Base-by-base conservation (phyloP, 306 rosid species). In the Quillaja saponaria region DNA sequence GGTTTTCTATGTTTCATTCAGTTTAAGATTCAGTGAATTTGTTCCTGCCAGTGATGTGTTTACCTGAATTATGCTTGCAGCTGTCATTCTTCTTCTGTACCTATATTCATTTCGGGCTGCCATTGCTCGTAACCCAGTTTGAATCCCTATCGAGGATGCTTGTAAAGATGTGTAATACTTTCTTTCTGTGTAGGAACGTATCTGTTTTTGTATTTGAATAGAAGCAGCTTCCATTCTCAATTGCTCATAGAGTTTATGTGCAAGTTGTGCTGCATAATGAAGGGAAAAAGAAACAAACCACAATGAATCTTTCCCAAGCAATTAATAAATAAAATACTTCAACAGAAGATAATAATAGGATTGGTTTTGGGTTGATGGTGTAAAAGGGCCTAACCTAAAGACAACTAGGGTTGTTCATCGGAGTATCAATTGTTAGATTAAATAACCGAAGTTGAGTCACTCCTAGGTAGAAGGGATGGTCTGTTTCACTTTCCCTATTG, bases 181-280 rank as follows among this genome's bases (percentile, higher is more conserved):
- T 73, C 87, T 80, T 61, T 79, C 84, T 18, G 64, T 61, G 50
- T 81, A 81, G 34, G 85, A 76, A 1, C 90, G 90, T 14, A 54
- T 83, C 58, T 85, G 83, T 63, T 88, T 88, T 79, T 88, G 96
- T 73, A 88, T 81, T 55, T 85, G 71, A 66, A 81, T 71, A 41
- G 95, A 79, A 70, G 96, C 96, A 55, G 94, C 84, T 83, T 83
- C 94, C 74, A 80, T 77, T 61, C 90, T 74, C 88, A 88, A 81
- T 5, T 81, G 37, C 54, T 77, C 86, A 46, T 85, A 88, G 34
- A 81, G 64, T 60, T 77, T 42, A 41, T 88, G 80, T 9, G 96
- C 94, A 69, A 83, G 86, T 77, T 75, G 82, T 13, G 86, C 96
- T 88, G 80, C 55, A 68, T 18, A 54, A 12, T 14, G 50, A 72